Percentiles rank a stretch among this genome's conserved stretches.
Evolutionary conservation across 306 rosid genomes (phyloP).

Genomic region (Vigna hirtella): DNA sequence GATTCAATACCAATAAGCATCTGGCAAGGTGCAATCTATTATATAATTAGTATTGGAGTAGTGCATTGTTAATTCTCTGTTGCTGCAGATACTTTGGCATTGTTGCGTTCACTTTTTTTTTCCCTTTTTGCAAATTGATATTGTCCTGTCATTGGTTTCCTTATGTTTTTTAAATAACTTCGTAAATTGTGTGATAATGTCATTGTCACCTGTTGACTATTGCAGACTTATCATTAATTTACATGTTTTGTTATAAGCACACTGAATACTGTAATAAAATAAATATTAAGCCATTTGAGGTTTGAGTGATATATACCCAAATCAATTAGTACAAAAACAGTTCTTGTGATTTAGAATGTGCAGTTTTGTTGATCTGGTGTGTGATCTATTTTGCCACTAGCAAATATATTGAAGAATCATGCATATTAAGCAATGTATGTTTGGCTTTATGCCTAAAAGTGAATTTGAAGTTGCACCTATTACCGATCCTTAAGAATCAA

Average conservation of each 20-base stretch:
- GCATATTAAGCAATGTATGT: slow-evolving; percentile 21
- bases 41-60: neutral
- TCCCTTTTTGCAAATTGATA: slow-evolving; percentile 3
- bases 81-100: neutral
- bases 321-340: neutral
- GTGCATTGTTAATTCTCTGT: slow-evolving; percentile 27
- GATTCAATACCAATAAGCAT: slow-evolving; percentile 20
- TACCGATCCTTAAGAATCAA: neutral
- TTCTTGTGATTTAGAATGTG: neutral
- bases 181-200: slow-evolving; percentile 26
- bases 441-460: slow-evolving; percentile 8
- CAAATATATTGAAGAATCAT: neutral
- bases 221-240: slow-evolving; percentile 10
- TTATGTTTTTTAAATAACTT: neutral
- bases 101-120: neutral
- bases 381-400: neutral
- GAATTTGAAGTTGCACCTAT: slow-evolving; percentile 28
- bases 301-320: slow-evolving; percentile 17
- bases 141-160: slow-evolving; percentile 13
- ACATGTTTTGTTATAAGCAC: neutral
- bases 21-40: slow-evolving; percentile 17
- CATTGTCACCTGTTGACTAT: slow-evolving; percentile 25
- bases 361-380: neutral
- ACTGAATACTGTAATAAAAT: neutral
- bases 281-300: slow-evolving; percentile 25